Base-by-base conservation (phyloP, 2,329 filamentous ascomycete species). In the Fusarium torulosum region DNA sequence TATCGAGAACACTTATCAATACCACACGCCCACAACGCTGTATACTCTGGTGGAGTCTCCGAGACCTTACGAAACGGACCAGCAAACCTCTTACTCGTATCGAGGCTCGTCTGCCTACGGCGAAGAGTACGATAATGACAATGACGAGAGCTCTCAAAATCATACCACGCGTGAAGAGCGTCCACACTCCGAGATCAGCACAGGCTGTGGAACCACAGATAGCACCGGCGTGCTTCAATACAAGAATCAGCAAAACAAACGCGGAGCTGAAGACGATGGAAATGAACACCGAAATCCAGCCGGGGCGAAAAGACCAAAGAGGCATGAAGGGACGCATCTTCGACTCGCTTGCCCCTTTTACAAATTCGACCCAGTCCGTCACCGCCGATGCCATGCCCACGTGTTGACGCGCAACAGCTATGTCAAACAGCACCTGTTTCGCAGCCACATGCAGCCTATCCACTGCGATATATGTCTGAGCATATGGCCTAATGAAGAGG, bases 321-420 rank as follows among this genome's bases (percentile, higher is more conserved):
- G 29, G 7, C 44, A 51, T 25, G 44, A 55, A 2, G 53, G 40
- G 3, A 20, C 25, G 1, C 25, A 40, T 29, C 35, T 55, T 8
- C n/a, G 53, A 23, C 25, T 55, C 4, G 53, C 53, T 20, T 55
- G 53, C 17, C 53, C 53, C 0, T 55, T 51, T 25, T 55, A 55
- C 11, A 55, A 55, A 11, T 21, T 31, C 6, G 44, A 55, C 20
- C 44, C 53, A 1, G 29, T 55, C 9, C 25, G 27, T 4, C 23
- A 55, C 27, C 53, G 44, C 4, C 44, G 35, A 13, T 55, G 53
- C 7, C 44, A 55, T 4, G 10, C 53, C 14, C 17, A 33, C 17
- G 17, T 41, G 6, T 21, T 55, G 17, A 51, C 40, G 13, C 44
- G 35, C 7, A 55, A 52, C 11, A 51, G 53, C 20, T 55, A 55